Conservation (phyloP, 2,329 filamentous ascomycete species). For the Phyllosticta paracitricarpa region DNA sequence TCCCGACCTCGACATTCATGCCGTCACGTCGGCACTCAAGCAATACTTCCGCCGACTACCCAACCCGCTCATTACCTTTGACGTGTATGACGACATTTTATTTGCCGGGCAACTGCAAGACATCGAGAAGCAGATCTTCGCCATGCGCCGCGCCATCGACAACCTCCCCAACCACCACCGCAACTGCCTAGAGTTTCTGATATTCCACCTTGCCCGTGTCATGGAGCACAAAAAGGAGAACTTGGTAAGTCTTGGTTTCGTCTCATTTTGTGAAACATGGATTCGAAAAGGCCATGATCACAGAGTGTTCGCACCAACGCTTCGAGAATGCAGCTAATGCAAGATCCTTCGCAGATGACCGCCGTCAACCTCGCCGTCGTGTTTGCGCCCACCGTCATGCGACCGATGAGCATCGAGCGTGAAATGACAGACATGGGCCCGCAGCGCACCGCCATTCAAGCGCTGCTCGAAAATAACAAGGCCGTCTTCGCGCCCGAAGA, state of each 20-base stretch:
- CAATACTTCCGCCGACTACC: slow-evolving; percentile 96
- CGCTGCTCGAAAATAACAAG: slow-evolving; percentile 82
- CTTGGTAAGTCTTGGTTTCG: slow-evolving; percentile 46
- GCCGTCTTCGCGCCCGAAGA: slow-evolving; percentile 53
- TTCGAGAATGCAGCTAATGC: background rate
- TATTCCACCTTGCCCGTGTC: slow-evolving; percentile 86
- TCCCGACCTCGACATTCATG: slow-evolving; percentile 86
- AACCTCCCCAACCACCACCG: slow-evolving; percentile 74
- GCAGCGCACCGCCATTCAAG: slow-evolving; percentile 87
- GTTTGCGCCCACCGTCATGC: slow-evolving; percentile 96
- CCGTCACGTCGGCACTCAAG: slow-evolving; percentile 90
- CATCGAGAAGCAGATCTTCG: slow-evolving; percentile 36
- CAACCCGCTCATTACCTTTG: slow-evolving; percentile 78
- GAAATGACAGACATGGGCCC: slow-evolving; percentile 95
- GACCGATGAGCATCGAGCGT: slow-evolving; percentile 75
- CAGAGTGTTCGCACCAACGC: background rate
- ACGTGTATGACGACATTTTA: slow-evolving; percentile 81
- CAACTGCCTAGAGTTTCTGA: slow-evolving; percentile 84
- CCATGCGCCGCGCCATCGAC: slow-evolving; percentile 64
- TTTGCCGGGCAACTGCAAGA: slow-evolving; percentile 63
- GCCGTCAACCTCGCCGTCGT: slow-evolving; percentile 93
- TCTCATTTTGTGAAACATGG: background rate
- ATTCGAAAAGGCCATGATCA: background rate
- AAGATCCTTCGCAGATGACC: slow-evolving; percentile 58
- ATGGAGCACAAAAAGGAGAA: slow-evolving; percentile 76